phyloP scores from a whole-genome alignment of 1,284 basidiomycete species.

The Gomphus bonarii region DNA sequence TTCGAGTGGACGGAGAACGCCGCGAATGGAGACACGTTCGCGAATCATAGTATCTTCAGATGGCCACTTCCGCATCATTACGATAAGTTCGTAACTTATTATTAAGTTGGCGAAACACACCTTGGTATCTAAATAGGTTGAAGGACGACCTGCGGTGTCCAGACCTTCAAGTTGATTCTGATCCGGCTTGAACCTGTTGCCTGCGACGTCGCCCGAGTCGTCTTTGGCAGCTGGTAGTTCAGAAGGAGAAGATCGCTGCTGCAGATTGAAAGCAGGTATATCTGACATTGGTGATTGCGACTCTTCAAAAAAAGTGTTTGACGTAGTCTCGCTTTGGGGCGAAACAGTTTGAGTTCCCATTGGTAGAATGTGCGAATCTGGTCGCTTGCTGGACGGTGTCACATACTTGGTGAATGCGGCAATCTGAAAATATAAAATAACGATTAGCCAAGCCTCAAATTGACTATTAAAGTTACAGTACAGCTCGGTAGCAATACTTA shows the following conservation, averaged over 20 bases:
- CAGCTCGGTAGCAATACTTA: conserved; percentile 47
- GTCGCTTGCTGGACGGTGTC: conserved; percentile 16
- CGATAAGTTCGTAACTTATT: not conserved
- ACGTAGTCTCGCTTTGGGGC: not conserved
- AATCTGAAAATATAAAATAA: conserved; percentile 23
- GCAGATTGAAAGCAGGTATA: not conserved
- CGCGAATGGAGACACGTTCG: conserved; percentile 54
- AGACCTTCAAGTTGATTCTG: conserved; percentile 17
- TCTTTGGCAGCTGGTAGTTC: not conserved
- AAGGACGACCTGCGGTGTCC: conserved; percentile 54
- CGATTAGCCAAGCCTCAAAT: not conserved
- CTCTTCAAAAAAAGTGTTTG: not conserved
- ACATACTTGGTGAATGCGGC: conserved; percentile 29
- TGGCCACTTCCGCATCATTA: not conserved
- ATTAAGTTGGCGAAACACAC: conserved; percentile 26
- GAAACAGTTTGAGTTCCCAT: not conserved
- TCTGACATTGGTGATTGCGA: not conserved
- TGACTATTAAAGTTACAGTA: conserved; percentile 8
- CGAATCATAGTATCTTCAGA: conserved; percentile 43
- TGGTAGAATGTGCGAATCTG: not conserved
- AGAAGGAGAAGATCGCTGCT: not conserved
- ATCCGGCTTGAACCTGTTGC: conserved; percentile 33
- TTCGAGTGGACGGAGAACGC: conserved; percentile 51
- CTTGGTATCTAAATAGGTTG: conserved; percentile 41
- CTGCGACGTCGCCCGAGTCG: conserved; percentile 33